Conservation (phyloP, 108 stramenopile genomes). For the Pseudonitzschia delicatissima region DNA sequence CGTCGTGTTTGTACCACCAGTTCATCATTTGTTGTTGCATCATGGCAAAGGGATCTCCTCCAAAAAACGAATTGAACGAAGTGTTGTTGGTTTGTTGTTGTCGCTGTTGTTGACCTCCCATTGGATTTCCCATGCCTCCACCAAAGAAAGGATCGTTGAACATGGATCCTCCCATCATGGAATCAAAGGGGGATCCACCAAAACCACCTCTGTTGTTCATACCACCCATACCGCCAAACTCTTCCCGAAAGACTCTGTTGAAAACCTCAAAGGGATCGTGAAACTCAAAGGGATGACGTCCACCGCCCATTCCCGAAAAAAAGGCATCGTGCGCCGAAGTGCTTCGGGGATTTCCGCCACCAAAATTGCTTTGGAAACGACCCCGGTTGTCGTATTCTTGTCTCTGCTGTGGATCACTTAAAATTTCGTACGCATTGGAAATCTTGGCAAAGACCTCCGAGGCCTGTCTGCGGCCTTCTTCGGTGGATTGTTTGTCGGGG, state of each 20-base stretch:
- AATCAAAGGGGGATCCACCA: slow-evolving; percentile 14
- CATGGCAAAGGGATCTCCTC: slow-evolving; percentile 34
- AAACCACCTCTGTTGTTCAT: slow-evolving; percentile 1
- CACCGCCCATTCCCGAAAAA: neutral
- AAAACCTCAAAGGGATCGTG: slow-evolving; percentile 63
- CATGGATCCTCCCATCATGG: neutral
- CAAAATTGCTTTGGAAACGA: neutral
- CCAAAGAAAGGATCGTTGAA: slow-evolving; percentile 34
- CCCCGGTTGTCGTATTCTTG: slow-evolving; percentile 56
- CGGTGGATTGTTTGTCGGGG: slow-evolving; percentile 70
- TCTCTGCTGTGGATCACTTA: slow-evolving; percentile 67
- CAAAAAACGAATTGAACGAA: slow-evolving; percentile 25
- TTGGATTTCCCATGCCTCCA: slow-evolving; percentile 17
- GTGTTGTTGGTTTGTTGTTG: neutral
- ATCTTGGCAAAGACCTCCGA: slow-evolving; percentile 34
- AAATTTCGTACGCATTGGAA: slow-evolving; percentile 86
- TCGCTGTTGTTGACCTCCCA: neutral
- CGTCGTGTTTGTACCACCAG: slow-evolving; percentile 7
- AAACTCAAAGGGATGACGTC: slow-evolving; percentile 16
- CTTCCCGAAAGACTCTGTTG: slow-evolving; percentile 45
- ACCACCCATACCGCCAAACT: slow-evolving; percentile 31
- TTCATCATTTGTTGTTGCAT: slow-evolving; percentile 18
- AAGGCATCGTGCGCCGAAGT: neutral
- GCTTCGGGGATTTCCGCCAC: neutral
- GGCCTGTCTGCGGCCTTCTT: slow-evolving; percentile 25